These are phyloP conservation scores for Phytophthora pinifolia DNA, from an alignment of 352 stramenopile genomes.

Conservation along the genomic window DNA sequence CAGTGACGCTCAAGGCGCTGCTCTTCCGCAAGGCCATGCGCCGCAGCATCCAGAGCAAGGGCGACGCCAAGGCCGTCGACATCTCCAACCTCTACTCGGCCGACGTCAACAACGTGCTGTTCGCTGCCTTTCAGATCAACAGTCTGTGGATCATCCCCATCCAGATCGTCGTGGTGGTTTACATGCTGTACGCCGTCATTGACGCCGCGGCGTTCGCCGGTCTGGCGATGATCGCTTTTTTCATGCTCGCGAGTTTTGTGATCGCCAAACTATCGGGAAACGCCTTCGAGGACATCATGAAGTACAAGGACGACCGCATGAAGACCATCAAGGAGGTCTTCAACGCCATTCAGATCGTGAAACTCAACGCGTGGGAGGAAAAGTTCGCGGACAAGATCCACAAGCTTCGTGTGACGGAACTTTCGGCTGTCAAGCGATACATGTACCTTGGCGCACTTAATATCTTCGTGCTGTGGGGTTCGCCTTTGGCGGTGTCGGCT, in stretches of 20 bases:
- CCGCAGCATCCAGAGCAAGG: no score
- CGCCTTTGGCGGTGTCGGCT: conserved; percentile 45
- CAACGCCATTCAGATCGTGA: conserved; percentile 94
- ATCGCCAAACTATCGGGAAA: conserved; percentile 50
- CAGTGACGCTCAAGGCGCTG: no score
- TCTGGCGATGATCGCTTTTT: conserved; percentile 31
- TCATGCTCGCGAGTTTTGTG: conserved; percentile 43
- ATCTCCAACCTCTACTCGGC: no score
- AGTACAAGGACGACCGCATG: conserved; percentile 85
- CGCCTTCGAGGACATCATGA: conserved; percentile 82
- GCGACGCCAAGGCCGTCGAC: no score
- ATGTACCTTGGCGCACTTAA: conserved; percentile 47
- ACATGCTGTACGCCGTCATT: no score
- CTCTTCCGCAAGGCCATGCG: no score
- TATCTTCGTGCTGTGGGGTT: conserved; percentile 62
- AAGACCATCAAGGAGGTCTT: conserved; percentile 92
- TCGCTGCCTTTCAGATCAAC: conserved; percentile 33
- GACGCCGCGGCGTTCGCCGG: conserved; percentile 31
- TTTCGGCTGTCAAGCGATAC: conserved; percentile 62
- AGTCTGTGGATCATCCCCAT: conserved; percentile 35
- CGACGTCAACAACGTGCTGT: conserved; percentile 22
- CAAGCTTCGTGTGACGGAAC: conserved; percentile 70
- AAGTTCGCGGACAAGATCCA: conserved; percentile 84
- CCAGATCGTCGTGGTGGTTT: no score
- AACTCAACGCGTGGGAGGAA: conserved; percentile 92